These are phyloP conservation scores for Apiotrichum mycotoxinovorans DNA, from an alignment of 1,284 basidiomycete species.

Conservation along the genomic window DNA sequence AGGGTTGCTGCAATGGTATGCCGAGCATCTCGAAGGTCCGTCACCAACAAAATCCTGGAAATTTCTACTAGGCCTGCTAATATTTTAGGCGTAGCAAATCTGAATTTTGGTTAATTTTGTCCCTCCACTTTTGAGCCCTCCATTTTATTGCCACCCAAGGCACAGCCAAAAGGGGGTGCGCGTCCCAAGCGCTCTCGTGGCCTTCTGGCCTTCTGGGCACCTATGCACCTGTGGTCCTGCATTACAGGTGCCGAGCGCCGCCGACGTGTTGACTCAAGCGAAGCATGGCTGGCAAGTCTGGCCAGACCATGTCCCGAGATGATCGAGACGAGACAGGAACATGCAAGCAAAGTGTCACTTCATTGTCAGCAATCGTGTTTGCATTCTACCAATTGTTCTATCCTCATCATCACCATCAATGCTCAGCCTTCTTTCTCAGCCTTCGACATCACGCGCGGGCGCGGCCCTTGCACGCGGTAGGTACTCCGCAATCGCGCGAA, in stretches of 20 bases:
- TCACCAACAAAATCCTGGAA: conserved; percentile 6
- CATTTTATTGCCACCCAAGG: conserved; percentile 7
- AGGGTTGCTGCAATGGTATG: background rate
- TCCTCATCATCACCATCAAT: background rate
- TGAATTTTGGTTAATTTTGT: background rate
- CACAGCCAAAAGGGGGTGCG: no score
- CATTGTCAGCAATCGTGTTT: no score
- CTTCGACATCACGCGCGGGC: conserved; percentile 33
- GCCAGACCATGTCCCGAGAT: background rate
- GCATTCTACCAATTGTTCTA: no score
- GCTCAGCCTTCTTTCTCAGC: conserved; percentile 32
- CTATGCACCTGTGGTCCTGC: no score
- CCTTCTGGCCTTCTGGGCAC: background rate
- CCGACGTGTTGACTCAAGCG: background rate
- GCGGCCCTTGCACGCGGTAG: conserved; percentile 30
- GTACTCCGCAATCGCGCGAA: conserved; percentile 1
- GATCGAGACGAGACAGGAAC: background rate
- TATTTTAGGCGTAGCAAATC: background rate
- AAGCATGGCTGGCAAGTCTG: background rate
- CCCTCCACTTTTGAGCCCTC: background rate
- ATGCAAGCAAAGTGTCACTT: background rate
- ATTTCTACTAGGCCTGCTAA: conserved; percentile 3
- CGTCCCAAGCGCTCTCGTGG: no score
- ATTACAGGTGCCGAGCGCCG: background rate
- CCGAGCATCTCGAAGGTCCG: background rate